phyloP scores from a whole-genome alignment of 495 filamentous ascomycete species.

The Aspergillus leporis region DNA sequence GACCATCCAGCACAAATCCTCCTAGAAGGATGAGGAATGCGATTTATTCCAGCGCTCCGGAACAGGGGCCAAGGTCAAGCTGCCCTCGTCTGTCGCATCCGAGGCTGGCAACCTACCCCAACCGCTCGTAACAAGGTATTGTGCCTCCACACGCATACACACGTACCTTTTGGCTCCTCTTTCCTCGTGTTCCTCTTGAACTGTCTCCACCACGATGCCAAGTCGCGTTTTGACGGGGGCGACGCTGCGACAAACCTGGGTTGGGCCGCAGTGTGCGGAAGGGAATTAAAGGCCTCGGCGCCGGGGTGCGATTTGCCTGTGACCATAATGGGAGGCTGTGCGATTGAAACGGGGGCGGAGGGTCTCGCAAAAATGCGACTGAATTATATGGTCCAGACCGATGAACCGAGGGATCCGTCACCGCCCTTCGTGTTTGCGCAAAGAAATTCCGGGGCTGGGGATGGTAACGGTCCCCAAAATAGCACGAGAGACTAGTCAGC shows the following conservation, averaged over 20 bases:
- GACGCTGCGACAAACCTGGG: constrained; percentile 42
- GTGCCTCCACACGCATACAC: constrained; percentile 10
- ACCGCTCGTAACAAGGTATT: background rate
- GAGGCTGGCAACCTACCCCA: background rate
- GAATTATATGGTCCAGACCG: constrained; percentile 9
- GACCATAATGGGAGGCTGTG: constrained; percentile 36
- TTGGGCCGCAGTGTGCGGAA: constrained; percentile 36
- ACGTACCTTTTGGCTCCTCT: constrained; percentile 76
- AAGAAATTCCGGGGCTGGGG: constrained; percentile 40
- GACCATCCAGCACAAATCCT: background rate
- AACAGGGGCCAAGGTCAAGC: background rate
- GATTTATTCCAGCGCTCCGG: background rate
- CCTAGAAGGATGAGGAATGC: background rate
- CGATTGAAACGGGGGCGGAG: constrained; percentile 12
- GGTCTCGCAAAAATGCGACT: constrained; percentile 8
- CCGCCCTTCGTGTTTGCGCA: constrained; percentile 33
- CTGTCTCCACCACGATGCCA: constrained; percentile 89
- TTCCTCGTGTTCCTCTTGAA: constrained; percentile 76
- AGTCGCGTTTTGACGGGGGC: constrained; percentile 73
- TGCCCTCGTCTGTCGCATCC: constrained; percentile 14
- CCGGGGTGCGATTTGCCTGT: constrained; percentile 46
- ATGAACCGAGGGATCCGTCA: constrained; percentile 31
- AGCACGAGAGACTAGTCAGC: constrained; percentile 27
- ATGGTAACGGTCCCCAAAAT: constrained; percentile 32
- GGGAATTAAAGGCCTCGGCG: constrained; percentile 35